Conservation (phyloP, 192 early-diverging fungal species). For the Backusella luteola region DNA sequence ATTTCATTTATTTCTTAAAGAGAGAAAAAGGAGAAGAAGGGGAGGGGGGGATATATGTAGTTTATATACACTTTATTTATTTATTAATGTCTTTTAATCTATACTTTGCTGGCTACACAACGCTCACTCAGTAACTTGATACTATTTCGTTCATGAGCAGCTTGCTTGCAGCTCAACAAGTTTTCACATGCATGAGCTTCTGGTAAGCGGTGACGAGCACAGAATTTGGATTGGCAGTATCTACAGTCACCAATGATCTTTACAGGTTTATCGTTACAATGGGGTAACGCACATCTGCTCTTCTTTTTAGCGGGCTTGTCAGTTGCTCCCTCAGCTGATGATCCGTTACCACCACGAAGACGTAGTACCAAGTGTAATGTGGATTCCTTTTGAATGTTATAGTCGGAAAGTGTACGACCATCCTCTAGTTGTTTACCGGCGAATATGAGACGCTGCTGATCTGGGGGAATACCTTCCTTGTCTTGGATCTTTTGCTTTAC, state of each 20-base stretch:
- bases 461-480: conserved; percentile 68
- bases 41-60: not conserved
- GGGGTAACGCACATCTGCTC: conserved; percentile 40
- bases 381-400: conserved; percentile 65
- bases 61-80: not conserved
- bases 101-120: conserved; percentile 73
- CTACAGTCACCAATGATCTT: conserved; percentile 76
- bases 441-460: conserved; percentile 69
- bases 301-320: conserved; percentile 12
- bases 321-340: not conserved
- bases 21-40: not conserved
- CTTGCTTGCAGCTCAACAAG: conserved; percentile 58
- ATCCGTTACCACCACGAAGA: conserved; percentile 55
- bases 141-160: conserved; percentile 55
- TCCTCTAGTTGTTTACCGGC: conserved; percentile 71
- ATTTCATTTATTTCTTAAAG: not conserved
- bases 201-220: conserved; percentile 69
- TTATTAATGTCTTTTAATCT: conserved; percentile 16
- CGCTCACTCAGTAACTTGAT: conserved; percentile 65
- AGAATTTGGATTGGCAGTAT: conserved; percentile 60
- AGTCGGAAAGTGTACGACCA: conserved; percentile 56
- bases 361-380: conserved; percentile 59
- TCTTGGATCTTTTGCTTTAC: conserved; percentile 74
- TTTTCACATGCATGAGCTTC: conserved; percentile 74
- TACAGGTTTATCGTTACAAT: conserved; percentile 52